Evolutionary conservation across 2,329 filamentous ascomycete species (phyloP).

Genomic region (Ambrosiella xylebori): DNA sequence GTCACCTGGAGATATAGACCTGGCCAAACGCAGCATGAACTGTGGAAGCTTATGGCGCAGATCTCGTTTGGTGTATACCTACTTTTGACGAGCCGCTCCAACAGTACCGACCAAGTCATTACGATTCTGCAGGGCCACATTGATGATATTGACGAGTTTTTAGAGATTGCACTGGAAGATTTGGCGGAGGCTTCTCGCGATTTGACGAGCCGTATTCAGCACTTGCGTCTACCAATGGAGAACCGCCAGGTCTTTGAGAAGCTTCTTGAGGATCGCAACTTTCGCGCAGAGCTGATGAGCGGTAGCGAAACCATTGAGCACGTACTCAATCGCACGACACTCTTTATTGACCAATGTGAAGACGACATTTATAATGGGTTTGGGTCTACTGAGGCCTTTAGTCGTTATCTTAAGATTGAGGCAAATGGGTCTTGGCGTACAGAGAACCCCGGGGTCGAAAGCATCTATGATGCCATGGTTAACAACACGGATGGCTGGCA

Average conservation of each 20-base stretch:
- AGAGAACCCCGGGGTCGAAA: conserved; percentile 44
- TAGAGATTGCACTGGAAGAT: conserved; percentile 74
- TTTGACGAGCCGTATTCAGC: conserved; percentile 61
- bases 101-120: conserved; percentile 75
- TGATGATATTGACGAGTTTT: conserved; percentile 80
- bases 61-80: conserved; percentile 89
- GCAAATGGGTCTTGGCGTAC: conserved; percentile 41
- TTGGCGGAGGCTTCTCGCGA: conserved; percentile 63
- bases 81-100: conserved; percentile 67
- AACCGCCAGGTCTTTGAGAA: conserved; percentile 70
- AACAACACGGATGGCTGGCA: conserved; percentile 86
- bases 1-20: conserved; percentile 60
- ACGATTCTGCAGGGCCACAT: conserved; percentile 82
- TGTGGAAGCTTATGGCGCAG: conserved; percentile 80
- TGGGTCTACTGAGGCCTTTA: conserved; percentile 58
- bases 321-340: conserved; percentile 63
- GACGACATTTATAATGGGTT: conserved; percentile 66
- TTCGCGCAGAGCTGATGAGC: conserved; percentile 64
- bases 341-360: conserved; percentile 57
- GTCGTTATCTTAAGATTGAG: conserved; percentile 54
- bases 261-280: conserved; percentile 71
- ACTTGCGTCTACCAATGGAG: conserved; percentile 65
- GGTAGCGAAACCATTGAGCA: conserved; percentile 87
- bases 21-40: conserved; percentile 65
- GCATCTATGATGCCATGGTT: conserved; percentile 78